Base-by-base conservation (phyloP, 2,329 filamentous ascomycete genomes). In the Plectosphaerella cucumerina region DNA sequence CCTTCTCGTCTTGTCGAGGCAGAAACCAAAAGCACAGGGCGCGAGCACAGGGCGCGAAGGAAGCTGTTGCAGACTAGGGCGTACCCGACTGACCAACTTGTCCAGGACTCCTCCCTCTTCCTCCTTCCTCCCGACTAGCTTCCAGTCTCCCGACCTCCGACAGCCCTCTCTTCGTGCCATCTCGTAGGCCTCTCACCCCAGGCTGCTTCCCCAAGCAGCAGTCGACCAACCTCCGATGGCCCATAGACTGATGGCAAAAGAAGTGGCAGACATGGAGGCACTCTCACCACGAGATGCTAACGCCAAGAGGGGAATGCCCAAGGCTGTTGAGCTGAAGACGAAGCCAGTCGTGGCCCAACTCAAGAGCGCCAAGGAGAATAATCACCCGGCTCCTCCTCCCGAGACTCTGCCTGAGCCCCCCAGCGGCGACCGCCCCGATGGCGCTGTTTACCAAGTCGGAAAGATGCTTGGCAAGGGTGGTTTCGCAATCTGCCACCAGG, bases 401-500 rank as follows among this genome's bases (percentile, higher is more conserved):
- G 62, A 73, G 10, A 71, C 81, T 56, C 78, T 86, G 44, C 67
- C 70, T 20, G 83, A 86, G 65, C 83, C 83, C 18, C 76, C 86
- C 44, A 87, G 87, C 62, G 73, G 76, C 50, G 87, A 90, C 65
- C 84, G 86, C 49, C 81, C 77, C 50, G 76, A 85, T 70, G 87
- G 87, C 49, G 82, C 86, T 50, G 77, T 85, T 46, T 93, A 92
- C 72, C 81, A 86, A 60, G 84, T 89, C 31, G 87, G 87, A 51
- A 84, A 83, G 60, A 76, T 89, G 63, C 75, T 93, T 52, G 89
- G 89, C 22, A 92, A 90, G 69, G 89, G 89, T 44, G 89, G 89
- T 10, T 93, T 93, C 63, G 89, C 89, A 57, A 87, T 92, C 55
- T 92, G 88, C 71, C 88, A 92, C 63, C 82, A 85, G 59, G 88